A percentile compares a stretch with the other conserved stretches of the same genome.
Evolutionary conservation across 2,329 filamentous ascomycete genomes (phyloP).

Genomic region (Ceratocystis destructans): DNA sequence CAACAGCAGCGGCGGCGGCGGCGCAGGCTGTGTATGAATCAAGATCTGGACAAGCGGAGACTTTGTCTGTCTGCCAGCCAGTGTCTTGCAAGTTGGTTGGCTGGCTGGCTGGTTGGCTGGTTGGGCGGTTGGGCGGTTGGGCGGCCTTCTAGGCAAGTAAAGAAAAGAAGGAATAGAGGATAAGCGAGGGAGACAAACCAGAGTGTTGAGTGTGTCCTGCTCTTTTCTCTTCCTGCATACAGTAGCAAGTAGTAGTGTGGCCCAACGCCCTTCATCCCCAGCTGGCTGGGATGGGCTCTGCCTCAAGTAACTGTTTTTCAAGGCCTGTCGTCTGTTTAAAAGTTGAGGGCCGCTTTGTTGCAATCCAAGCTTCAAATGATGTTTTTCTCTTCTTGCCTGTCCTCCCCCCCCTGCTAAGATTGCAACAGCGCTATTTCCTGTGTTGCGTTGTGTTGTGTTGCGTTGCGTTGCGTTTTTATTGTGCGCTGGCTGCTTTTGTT

Average conservation of each 20-base stretch:
- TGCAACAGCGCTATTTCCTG: background rate
- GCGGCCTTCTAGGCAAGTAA: background rate
- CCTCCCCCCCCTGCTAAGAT: background rate
- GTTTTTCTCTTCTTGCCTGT: background rate
- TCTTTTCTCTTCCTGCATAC: background rate
- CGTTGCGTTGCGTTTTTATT: background rate
- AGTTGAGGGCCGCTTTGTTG: constrained; percentile 1
- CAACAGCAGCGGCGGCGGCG: too few relatives aligned
- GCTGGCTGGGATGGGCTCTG: too few relatives aligned
- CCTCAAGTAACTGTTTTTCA: background rate
- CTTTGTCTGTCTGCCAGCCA: background rate
- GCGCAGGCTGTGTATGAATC: background rate
- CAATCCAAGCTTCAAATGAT: background rate
- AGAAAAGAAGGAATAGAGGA: background rate
- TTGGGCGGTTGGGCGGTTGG: background rate
- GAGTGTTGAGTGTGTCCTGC: background rate
- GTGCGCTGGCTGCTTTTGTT: background rate
- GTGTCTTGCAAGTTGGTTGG: background rate
- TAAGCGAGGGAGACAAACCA: background rate
- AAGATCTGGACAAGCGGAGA: background rate
- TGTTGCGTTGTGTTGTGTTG: background rate
- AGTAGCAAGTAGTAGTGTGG: background rate
- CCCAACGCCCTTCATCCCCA: background rate
- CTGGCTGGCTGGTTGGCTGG: background rate
- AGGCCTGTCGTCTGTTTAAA: constrained; percentile 5